Percentiles rank a stretch among this genome's conserved stretches.
Conservation (phyloP, 371 early-diverging fungal genomes). For the Mortierella sp. region DNA sequence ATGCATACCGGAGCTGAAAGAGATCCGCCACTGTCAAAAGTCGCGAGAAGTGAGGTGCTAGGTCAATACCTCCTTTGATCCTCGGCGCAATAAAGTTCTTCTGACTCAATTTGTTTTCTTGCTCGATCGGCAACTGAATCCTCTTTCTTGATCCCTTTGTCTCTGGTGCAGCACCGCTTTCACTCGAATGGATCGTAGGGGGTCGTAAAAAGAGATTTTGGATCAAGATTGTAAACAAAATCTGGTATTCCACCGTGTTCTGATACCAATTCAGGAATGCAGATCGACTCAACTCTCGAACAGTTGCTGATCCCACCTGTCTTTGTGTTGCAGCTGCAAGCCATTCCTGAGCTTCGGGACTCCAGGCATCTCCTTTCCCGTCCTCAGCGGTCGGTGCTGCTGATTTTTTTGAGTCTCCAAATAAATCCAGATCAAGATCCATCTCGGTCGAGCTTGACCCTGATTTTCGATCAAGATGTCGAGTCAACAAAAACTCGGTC, state of each 20-base stretch:
- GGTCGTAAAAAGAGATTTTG: conserved; percentile 42
- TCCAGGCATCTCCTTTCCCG: no score
- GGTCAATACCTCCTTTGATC: conserved; percentile 31
- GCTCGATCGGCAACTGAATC: conserved; percentile 18
- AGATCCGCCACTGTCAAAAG: conserved; percentile 34
- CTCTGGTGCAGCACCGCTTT: background rate
- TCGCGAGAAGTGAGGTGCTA: conserved; percentile 37
- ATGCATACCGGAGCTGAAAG: conserved; percentile 45
- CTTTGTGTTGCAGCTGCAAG: conserved; percentile 31
- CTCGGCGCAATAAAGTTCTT: conserved; percentile 47
- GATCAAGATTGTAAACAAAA: conserved; percentile 44
- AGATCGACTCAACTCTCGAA: conserved; percentile 35
- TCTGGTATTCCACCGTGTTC: conserved; percentile 44
- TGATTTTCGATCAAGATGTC: conserved; percentile 16
- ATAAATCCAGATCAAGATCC: conserved; percentile 1
- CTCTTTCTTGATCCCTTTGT: conserved; percentile 5
- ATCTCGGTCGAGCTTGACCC: conserved; percentile 5
- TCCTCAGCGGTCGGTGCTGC: no score
- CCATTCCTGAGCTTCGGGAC: conserved; percentile 23
- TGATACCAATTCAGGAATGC: conserved; percentile 50
- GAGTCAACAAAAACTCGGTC: conserved; percentile 39
- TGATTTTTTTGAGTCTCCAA: no score
- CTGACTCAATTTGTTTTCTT: conserved; percentile 37
- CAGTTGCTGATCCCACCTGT: conserved; percentile 19
- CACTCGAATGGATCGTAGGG: conserved; percentile 9